Conservation (phyloP, 2,329 filamentous ascomycete genomes). For the Ophiostoma perfectum region DNA sequence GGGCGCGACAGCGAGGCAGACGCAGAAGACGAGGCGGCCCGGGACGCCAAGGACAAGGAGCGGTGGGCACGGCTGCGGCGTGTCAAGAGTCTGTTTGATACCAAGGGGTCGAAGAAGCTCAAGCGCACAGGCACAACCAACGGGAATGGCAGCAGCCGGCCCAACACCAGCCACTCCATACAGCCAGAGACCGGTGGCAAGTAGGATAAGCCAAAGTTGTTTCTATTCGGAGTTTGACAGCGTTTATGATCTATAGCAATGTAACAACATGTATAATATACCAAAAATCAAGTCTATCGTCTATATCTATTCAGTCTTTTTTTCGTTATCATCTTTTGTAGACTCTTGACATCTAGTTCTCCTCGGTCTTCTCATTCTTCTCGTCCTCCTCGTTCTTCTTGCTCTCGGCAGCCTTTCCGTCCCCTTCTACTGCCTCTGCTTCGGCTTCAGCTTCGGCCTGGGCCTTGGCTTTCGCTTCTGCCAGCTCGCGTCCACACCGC, state of each 20-base stretch:
- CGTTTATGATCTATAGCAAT: not conserved
- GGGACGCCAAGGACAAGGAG: conserved; percentile 61
- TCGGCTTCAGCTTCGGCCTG: not conserved
- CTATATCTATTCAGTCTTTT: not conserved
- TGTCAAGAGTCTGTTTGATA: conserved; percentile 66
- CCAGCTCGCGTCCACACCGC: conserved; percentile 22
- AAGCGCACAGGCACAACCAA: conserved; percentile 26
- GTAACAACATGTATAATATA: not conserved
- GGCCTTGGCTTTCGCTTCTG: not conserved
- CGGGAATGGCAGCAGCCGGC: conserved; percentile 22
- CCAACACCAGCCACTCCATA: conserved; percentile 20
- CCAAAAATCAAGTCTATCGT: not conserved
- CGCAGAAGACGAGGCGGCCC: conserved; percentile 39
- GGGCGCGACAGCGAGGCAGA: conserved; percentile 15
- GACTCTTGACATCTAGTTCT: not conserved
- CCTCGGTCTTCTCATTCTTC: not conserved
- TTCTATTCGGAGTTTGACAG: not conserved
- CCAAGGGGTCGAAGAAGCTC: conserved; percentile 54
- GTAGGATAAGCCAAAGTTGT: not conserved
- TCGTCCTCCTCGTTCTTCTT: not conserved
- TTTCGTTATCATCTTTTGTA: not conserved
- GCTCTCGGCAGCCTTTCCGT: too few relatives aligned
- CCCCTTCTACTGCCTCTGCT: not conserved
- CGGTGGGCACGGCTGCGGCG: conserved; percentile 65
- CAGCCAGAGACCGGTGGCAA: conserved; percentile 12